Evolutionary conservation across 108 stramenopile species (phyloP).

Genomic region (Bacterosira constricta): DNA sequence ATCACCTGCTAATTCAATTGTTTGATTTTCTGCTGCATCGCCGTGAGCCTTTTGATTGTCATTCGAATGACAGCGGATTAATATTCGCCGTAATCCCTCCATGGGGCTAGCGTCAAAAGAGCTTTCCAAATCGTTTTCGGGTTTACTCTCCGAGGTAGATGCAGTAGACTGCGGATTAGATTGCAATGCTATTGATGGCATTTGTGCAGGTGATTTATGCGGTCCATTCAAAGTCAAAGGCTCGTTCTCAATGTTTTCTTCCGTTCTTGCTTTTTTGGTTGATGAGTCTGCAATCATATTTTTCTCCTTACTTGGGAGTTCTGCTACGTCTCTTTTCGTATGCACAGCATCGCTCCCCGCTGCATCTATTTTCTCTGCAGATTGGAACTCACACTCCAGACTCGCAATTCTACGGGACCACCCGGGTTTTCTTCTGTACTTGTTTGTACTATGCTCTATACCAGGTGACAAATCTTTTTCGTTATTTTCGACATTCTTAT

Average conservation of each 20-base stretch:
- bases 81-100: slow-evolving; percentile 17
- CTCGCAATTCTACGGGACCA: no score
- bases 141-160: neutral
- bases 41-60: neutral
- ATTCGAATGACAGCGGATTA: neutral
- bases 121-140: neutral
- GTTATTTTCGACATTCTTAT: neutral
- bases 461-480: no score
- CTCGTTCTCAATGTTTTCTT: neutral
- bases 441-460: neutral
- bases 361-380: no score
- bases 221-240: neutral
- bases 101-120: neutral
- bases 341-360: no score
- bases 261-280: neutral
- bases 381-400: no score
- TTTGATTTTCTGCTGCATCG: neutral
- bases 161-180: neutral
- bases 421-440: neutral
- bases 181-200: neutral
- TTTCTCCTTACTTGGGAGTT: no score
- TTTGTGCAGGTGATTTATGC: neutral
- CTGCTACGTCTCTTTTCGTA: no score
- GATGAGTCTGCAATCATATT: neutral
- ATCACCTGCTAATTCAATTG: neutral